phyloP scores from a whole-genome alignment of 129 eudicot species.

The Oenanthe sinensis region DNA sequence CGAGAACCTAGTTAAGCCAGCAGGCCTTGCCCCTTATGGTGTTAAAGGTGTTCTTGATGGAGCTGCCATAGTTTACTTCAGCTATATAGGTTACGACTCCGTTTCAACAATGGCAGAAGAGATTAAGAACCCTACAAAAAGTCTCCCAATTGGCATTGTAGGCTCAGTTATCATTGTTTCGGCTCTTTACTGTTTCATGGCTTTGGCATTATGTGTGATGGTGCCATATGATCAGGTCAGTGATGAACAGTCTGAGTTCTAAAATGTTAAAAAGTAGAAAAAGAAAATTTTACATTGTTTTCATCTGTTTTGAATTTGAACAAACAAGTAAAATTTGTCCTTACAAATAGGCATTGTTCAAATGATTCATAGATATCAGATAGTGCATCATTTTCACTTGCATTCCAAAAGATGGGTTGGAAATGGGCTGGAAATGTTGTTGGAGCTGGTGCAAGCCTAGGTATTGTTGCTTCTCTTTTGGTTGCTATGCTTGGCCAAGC shows the following conservation, averaged over 20 bases:
- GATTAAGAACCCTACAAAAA: constrained; percentile 47
- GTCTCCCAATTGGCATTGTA: constrained; percentile 61
- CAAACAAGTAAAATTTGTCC: constrained; percentile 21
- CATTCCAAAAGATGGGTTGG: constrained; percentile 60
- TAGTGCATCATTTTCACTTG: constrained; percentile 53
- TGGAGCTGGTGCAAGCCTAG: constrained; percentile 65
- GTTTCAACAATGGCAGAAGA: constrained; percentile 93
- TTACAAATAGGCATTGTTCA: constrained; percentile 37
- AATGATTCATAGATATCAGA: constrained; percentile 51
- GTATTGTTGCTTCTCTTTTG: constrained; percentile 60
- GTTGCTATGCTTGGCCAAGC: constrained; percentile 84
- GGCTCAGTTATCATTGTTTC: constrained; percentile 59
- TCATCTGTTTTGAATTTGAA: constrained; percentile 8
- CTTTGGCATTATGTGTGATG: constrained; percentile 54
- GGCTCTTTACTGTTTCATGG: constrained; percentile 55
- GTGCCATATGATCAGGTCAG: constrained; percentile 54
- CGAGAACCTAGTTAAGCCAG: constrained; percentile 56
- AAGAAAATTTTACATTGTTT: neutral
- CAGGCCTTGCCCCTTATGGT: constrained; percentile 60
- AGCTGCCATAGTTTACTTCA: constrained; percentile 72
- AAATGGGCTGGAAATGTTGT: constrained; percentile 61
- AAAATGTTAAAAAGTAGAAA: neutral
- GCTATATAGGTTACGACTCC: constrained; percentile 79
- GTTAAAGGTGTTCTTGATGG: constrained; percentile 57
- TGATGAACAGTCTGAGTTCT: neutral